Evolutionary conservation across 2,329 filamentous ascomycete genomes (phyloP).

Genomic region (Trichophyton mentagrophytes): DNA sequence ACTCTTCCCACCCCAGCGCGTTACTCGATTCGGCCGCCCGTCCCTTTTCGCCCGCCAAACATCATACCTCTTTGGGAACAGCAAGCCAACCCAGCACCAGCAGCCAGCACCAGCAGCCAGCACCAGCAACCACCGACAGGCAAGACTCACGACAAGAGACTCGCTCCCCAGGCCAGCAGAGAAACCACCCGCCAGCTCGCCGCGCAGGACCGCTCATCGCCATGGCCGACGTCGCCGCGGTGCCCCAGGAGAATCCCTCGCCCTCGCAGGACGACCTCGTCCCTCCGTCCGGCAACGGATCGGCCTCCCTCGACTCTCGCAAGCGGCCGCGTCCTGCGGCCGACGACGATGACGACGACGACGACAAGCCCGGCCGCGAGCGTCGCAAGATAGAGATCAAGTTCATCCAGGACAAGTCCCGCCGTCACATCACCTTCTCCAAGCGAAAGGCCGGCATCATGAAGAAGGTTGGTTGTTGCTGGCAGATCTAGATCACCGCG

Average conservation of each 20-base stretch:
- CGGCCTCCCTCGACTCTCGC: constrained; percentile 52
- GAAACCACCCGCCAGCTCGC: background rate
- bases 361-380: constrained; percentile 95
- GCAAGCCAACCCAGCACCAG: background rate
- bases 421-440: constrained; percentile 97
- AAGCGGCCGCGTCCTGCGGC: constrained; percentile 75
- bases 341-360: constrained; percentile 89
- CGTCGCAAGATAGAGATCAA: constrained; percentile 99
- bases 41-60: constrained; percentile 22
- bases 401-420: constrained; percentile 99
- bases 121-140: too few relatives aligned
- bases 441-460: constrained; percentile 99
- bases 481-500: constrained; percentile 10
- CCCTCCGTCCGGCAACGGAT: constrained; percentile 57
- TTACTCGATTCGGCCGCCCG: constrained; percentile 35
- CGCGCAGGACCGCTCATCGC: constrained; percentile 8
- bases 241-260: constrained; percentile 61
- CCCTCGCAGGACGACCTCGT: constrained; percentile 61
- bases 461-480: constrained; percentile 66
- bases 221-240: constrained; percentile 71
- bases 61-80: constrained; percentile 34
- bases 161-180: too few relatives aligned
- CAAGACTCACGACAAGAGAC: too few relatives aligned
- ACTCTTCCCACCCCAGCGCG: constrained; percentile 28
- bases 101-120: too few relatives aligned